Percentiles rank a stretch among this genome's conserved stretches.
These are phyloP conservation scores for Chaetothyriales sp. DNA, from an alignment of 2,329 filamentous ascomycete species.

Conservation along the genomic window DNA sequence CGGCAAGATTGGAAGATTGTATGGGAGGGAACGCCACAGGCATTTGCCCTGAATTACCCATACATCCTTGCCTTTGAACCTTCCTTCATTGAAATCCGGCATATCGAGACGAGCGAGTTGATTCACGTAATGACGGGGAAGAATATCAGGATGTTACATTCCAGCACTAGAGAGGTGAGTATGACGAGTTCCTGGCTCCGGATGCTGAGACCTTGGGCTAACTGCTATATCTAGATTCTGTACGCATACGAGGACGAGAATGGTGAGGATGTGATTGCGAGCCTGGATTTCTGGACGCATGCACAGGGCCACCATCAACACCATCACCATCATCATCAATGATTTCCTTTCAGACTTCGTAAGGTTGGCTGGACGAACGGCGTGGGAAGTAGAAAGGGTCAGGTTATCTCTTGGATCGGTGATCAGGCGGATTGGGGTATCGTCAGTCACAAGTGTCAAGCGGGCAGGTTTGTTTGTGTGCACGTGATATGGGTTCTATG, in stretches of 20 bases:
- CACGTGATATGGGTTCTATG: background rate
- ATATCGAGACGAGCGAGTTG: conserved; percentile 78
- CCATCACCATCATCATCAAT: background rate
- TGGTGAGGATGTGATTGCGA: conserved; percentile 84
- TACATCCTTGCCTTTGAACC: conserved; percentile 96
- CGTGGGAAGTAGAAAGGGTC: background rate
- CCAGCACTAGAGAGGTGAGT: conserved; percentile 85
- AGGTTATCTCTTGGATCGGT: background rate
- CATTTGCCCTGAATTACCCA: conserved; percentile 86
- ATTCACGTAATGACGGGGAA: conserved; percentile 93
- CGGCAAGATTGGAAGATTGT: conserved; percentile 93
- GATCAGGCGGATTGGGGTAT: background rate
- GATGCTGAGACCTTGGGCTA: conserved; percentile 10
- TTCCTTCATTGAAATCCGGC: conserved; percentile 91
- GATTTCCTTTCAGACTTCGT: background rate
- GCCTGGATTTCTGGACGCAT: conserved; percentile 79
- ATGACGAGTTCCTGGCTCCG: background rate
- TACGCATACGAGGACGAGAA: conserved; percentile 95
- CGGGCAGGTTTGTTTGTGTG: background rate
- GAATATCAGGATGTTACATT: conserved; percentile 95
- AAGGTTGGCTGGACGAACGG: background rate
- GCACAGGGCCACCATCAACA: conserved; percentile 1
- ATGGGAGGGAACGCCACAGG: conserved; percentile 87
- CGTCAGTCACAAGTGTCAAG: background rate
- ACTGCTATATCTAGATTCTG: conserved; percentile 51